Evolutionary conservation across 176 grass and related monocot genomes (phyloP).

Genomic region (Raddia guianensis): DNA sequence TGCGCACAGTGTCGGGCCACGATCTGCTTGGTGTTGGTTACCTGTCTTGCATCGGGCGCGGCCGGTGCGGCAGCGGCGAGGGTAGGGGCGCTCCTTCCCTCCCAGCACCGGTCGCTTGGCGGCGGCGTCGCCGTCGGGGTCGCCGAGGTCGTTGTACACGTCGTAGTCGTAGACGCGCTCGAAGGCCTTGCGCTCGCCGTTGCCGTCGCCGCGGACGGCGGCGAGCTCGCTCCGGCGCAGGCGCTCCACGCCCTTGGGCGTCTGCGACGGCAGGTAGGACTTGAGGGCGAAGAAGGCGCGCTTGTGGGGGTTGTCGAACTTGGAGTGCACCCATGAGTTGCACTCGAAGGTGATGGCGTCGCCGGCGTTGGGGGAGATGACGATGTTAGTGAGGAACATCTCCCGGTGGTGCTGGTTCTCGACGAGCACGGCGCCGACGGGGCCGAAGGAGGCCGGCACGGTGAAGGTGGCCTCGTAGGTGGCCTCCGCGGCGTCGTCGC

Average conservation of each 20-base stretch:
- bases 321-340: conserved; percentile 58
- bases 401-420: conserved; percentile 59
- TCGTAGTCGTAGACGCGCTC: conserved; percentile 63
- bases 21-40: not conserved
- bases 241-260: conserved; percentile 48
- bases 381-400: conserved; percentile 52
- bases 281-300: conserved; percentile 60
- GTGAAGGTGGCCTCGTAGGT: conserved; percentile 48
- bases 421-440: conserved; percentile 51
- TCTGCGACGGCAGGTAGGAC: conserved; percentile 76
- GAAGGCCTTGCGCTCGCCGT: conserved; percentile 21
- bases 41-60: conserved; percentile 44
- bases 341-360: conserved; percentile 40
- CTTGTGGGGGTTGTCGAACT: conserved; percentile 17
- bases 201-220: conserved; percentile 44
- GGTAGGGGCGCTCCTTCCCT: conserved; percentile 26
- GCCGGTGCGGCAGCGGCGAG: conserved; percentile 74
- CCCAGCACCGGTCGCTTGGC: conserved; percentile 54
- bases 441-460: conserved; percentile 45
- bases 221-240: conserved; percentile 53
- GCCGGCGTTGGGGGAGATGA: not conserved
- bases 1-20: no score
- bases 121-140: conserved; percentile 22
- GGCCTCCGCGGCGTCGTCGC: not conserved
- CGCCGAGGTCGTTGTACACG: conserved; percentile 39